Conservation (phyloP, 2,329 filamentous ascomycete genomes). For the Alternaria conjuncta region DNA sequence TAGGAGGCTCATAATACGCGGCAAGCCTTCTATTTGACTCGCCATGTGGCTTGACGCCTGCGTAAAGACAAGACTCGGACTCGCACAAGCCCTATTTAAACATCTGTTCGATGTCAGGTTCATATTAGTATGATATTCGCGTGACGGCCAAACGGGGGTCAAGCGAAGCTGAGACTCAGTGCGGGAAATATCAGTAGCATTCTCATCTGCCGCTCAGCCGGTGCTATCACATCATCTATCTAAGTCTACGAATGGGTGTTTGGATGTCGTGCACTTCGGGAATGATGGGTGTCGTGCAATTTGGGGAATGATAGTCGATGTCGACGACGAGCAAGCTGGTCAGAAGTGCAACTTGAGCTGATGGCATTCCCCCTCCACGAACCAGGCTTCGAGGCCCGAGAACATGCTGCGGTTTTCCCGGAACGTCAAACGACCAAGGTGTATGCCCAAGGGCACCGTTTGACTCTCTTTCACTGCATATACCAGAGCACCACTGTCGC, state of each 20-base stretch:
- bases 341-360: not conserved
- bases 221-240: not conserved
- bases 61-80: rapidly evolving
- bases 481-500: not conserved
- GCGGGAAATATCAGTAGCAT: not conserved
- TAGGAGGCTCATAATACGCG: not conserved
- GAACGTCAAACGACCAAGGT: not conserved
- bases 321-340: not conserved
- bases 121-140: not conserved
- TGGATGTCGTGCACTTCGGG: not conserved
- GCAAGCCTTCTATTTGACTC: not conserved
- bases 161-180: not conserved
- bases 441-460: not conserved
- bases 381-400: not conserved
- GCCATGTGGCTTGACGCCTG: not conserved
- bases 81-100: rapidly evolving
- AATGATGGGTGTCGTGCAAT: not conserved
- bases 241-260: not conserved
- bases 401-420: not conserved
- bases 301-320: not conserved
- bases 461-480: not conserved
- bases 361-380: not conserved
- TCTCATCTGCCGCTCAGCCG: not conserved
- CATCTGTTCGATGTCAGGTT: not conserved
- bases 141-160: not conserved